A percentile compares a stretch with the other conserved stretches of the same genome.
phyloP scores from a whole-genome alignment of 176 grass and related monocot genomes.

The Zoysia japonica region DNA sequence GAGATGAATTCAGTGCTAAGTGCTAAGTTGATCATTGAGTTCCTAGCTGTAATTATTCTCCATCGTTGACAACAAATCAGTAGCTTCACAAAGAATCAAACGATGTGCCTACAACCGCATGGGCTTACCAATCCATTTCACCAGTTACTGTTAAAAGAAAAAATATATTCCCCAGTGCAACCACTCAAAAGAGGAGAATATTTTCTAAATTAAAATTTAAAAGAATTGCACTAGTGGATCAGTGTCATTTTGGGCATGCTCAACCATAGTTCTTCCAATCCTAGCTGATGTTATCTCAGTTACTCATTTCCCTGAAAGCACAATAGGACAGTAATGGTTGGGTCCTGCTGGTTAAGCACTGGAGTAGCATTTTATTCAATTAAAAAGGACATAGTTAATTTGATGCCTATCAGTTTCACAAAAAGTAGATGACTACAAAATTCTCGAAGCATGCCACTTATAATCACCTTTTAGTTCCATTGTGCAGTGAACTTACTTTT shows the following conservation, averaged over 20 bases:
- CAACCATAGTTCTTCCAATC: slow-evolving; percentile 32
- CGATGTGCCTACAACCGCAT: too few species aligned
- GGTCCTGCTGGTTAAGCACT: slow-evolving; percentile 66
- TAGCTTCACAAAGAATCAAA: too few species aligned
- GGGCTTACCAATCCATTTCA: too few species aligned
- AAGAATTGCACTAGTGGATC: neutral
- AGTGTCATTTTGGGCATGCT: neutral
- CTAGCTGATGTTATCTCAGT: slow-evolving; percentile 40
- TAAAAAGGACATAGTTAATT: slow-evolving; percentile 45
- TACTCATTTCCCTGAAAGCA: slow-evolving; percentile 39
- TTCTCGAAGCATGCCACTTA: slow-evolving; percentile 50
- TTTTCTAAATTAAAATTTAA: neutral
- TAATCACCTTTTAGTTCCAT: slow-evolving; percentile 41
- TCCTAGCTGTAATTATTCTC: too few species aligned
- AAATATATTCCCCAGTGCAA: too few species aligned
- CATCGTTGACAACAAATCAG: too few species aligned
- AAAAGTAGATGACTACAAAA: slow-evolving; percentile 42
- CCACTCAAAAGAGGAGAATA: neutral
- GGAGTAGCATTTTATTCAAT: slow-evolving; percentile 41
- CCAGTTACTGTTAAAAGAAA: too few species aligned
- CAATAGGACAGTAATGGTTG: slow-evolving; percentile 45
- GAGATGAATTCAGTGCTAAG: too few species aligned
- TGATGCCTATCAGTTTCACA: slow-evolving; percentile 43
- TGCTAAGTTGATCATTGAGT: too few species aligned
- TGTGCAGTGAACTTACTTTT: slow-evolving; percentile 41